Conservation (phyloP, 108 stramenopile species). For the Nitzschia sp. region DNA sequence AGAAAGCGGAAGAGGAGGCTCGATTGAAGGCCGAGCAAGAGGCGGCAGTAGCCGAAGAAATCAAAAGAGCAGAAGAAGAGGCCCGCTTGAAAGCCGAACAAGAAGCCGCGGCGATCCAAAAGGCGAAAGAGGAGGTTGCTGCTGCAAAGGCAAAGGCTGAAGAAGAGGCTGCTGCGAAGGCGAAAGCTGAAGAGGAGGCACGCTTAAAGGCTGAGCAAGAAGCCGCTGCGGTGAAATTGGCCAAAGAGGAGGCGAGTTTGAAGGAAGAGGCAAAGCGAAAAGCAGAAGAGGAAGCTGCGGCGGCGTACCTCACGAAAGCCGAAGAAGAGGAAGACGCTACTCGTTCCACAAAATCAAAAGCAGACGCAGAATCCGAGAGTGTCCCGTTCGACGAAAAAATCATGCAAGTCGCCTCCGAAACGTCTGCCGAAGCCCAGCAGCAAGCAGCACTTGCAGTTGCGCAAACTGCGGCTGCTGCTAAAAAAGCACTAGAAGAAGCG, state of each 20-base stretch:
- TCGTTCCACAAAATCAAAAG: no score
- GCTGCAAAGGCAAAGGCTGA: not conserved
- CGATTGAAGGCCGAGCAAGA: not conserved
- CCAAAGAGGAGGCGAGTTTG: not conserved
- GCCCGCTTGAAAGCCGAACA: not conserved
- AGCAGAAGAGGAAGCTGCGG: not conserved
- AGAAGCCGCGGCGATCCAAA: not conserved
- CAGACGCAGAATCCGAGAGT: no score
- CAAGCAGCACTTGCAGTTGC: no score
- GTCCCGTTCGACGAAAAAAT: no score
- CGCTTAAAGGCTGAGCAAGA: not conserved
- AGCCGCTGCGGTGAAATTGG: not conserved
- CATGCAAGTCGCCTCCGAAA: no score
- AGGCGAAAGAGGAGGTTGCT: not conserved
- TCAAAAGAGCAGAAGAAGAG: not conserved
- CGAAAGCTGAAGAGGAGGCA: conserved; percentile 2
- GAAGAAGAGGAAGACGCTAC: not conserved
- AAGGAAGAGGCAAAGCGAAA: not conserved
- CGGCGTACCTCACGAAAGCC: not conserved
- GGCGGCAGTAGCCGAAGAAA: not conserved
- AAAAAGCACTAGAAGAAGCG: not conserved
- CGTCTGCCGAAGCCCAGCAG: no score
- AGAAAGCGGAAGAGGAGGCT: not conserved
- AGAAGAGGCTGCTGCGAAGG: not conserved
- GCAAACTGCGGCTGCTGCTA: conserved; percentile 5